phyloP scores from a whole-genome alignment of 192 early-diverging fungal genomes.

The Coemansia sp. region DNA sequence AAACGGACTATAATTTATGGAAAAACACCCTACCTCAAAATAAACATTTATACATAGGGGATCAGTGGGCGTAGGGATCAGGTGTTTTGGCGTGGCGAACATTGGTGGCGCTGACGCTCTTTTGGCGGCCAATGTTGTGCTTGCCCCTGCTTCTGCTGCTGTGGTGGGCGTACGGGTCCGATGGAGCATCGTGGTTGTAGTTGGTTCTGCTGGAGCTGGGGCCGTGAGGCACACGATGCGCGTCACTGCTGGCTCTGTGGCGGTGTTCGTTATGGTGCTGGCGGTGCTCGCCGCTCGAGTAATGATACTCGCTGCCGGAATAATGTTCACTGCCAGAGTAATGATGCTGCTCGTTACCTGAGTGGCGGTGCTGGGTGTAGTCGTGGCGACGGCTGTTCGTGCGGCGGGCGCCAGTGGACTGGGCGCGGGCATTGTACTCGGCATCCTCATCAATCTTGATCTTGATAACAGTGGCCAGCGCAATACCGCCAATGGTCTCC shows the following conservation, averaged over 20 bases:
- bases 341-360: no score
- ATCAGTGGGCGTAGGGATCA: conserved; percentile 20
- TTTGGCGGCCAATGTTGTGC: not conserved
- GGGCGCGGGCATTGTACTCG: not conserved
- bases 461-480: conserved; percentile 47
- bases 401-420: conserved; percentile 9
- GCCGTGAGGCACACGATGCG: not conserved
- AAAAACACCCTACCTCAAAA: no score
- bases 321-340: no score
- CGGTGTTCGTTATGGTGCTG: not conserved
- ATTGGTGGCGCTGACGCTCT: conserved; percentile 6
- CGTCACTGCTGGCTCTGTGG: not conserved
- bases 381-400: not conserved
- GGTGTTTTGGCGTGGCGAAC: conserved; percentile 3
- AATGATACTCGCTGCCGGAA: not conserved
- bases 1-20: not conserved
- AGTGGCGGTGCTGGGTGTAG: not conserved
- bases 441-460: conserved; percentile 48
- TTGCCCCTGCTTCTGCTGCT: not conserved
- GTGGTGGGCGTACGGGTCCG: conserved; percentile 11
- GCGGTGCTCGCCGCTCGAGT: not conserved
- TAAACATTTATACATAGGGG: not conserved
- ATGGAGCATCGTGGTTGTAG: not conserved
- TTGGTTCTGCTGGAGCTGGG: conserved; percentile 5
- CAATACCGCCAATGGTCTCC: conserved; percentile 42